A percentile compares a stretch with the other conserved stretches of the same genome.
These are phyloP conservation scores for Fusarium stilboides DNA, from an alignment of 2,329 filamentous ascomycete species.

Conservation along the genomic window DNA sequence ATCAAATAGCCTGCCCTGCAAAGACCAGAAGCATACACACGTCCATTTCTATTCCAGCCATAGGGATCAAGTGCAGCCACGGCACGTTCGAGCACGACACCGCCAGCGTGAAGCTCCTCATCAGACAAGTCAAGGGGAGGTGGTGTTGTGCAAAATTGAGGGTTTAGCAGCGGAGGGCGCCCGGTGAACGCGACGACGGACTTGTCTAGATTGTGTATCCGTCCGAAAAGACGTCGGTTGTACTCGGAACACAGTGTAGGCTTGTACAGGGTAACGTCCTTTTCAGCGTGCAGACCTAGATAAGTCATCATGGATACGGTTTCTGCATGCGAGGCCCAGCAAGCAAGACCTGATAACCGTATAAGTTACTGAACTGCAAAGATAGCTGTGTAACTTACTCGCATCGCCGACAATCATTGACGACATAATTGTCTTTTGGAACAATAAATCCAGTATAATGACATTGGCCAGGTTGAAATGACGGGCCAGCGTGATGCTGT, in stretches of 20 bases:
- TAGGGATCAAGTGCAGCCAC: background rate
- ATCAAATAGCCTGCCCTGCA: slow-evolving; percentile 1
- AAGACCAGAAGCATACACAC: slow-evolving; percentile 1
- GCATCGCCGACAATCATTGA: slow-evolving; percentile 12
- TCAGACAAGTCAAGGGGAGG: slow-evolving; percentile 11
- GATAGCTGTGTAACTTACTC: background rate
- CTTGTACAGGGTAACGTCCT: background rate
- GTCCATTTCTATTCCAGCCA: background rate
- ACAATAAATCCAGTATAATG: slow-evolving; percentile 13
- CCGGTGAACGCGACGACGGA: slow-evolving; percentile 16
- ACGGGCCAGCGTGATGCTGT: background rate
- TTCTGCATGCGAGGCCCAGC: slow-evolving; percentile 6
- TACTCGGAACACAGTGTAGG: background rate
- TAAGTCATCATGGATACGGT: slow-evolving; percentile 17
- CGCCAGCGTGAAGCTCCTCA: slow-evolving; percentile 7
- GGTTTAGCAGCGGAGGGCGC: background rate
- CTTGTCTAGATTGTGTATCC: slow-evolving; percentile 11
- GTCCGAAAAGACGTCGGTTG: background rate
- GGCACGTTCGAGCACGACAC: background rate
- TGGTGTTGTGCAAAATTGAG: background rate
- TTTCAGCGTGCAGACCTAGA: slow-evolving; percentile 6
- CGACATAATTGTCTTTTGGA: slow-evolving; percentile 9
- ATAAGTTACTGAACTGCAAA: fast-evolving
- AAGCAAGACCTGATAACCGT: background rate
- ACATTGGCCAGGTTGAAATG: slow-evolving; percentile 5